Conservation (phyloP, 148 eudicot genomes). For the Fagopyrum esculentum region DNA sequence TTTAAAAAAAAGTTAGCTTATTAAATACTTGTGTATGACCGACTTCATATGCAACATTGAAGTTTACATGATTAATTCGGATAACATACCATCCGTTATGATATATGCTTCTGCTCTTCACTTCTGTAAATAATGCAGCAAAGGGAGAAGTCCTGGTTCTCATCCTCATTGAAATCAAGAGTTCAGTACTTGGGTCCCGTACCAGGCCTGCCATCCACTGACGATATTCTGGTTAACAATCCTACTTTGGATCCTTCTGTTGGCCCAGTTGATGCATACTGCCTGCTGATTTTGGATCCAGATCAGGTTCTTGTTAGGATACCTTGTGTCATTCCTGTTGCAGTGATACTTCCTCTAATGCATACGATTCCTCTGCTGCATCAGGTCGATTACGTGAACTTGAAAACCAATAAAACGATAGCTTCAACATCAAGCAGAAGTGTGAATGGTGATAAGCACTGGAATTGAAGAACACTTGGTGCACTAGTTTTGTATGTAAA, state of each 20-base stretch:
- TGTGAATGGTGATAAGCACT: slow-evolving; percentile 9
- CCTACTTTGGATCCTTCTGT: slow-evolving; percentile 53
- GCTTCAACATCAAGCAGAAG: slow-evolving; percentile 27
- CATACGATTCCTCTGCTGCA: slow-evolving; percentile 9
- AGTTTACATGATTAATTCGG: not conserved
- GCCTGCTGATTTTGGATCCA: slow-evolving; percentile 72
- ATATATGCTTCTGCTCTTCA: not conserved
- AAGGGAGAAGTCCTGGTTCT: slow-evolving; percentile 85
- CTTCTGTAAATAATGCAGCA: slow-evolving; percentile 31
- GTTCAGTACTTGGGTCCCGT: slow-evolving; percentile 70
- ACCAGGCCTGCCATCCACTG: slow-evolving; percentile 60
- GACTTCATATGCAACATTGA: not conserved
- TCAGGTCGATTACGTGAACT: slow-evolving; percentile 83
- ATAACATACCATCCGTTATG: not conserved
- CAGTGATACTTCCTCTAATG: not conserved
- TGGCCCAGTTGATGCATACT: slow-evolving; percentile 68
- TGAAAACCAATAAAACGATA: slow-evolving; percentile 58
- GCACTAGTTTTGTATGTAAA: slow-evolving; percentile 6
- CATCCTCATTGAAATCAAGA: slow-evolving; percentile 55
- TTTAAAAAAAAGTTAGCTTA: not conserved
- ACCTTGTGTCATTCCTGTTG: not conserved
- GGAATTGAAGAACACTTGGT: not conserved
- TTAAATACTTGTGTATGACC: no score
- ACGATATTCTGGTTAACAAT: slow-evolving; percentile 32
- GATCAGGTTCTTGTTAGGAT: slow-evolving; percentile 40